Percentiles rank a stretch among this genome's conserved stretches.
These are phyloP conservation scores for Hanseniaspora vineae DNA, from an alignment of 805 yeast genomes.

Conservation along the genomic window DNA sequence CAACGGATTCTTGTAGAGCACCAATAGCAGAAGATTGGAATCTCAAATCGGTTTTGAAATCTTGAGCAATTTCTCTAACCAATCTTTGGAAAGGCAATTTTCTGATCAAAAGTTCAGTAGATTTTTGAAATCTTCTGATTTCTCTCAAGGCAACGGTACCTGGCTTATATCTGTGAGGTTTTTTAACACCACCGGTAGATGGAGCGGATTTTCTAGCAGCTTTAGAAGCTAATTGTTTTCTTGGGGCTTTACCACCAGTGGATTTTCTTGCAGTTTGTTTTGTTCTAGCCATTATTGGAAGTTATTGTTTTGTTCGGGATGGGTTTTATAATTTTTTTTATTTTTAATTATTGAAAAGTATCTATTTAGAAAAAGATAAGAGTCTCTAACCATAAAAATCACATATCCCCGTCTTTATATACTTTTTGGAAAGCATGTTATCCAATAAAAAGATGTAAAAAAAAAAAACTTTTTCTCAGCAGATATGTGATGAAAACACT, in stretches of 20 bases:
- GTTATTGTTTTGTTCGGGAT: constrained; percentile 1
- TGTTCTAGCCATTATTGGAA: constrained; percentile 67
- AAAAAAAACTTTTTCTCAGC: no score
- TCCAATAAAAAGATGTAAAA: no score
- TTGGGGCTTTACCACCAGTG: constrained; percentile 93
- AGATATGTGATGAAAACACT: no score
- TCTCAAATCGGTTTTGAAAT: constrained; percentile 84
- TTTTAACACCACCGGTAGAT: constrained; percentile 85
- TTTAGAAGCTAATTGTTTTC: constrained; percentile 84
- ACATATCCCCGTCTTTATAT: no score
- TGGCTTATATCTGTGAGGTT: constrained; percentile 94
- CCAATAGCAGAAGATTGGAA: constrained; percentile 96
- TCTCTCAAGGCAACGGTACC: constrained; percentile 96
- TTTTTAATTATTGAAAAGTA: not conserved
- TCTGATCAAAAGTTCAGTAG: constrained; percentile 89
- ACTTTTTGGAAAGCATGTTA: no score
- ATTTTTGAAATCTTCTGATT: constrained; percentile 94
- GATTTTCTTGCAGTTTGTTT: constrained; percentile 92
- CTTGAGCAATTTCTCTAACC: constrained; percentile 92
- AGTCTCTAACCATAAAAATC: no score
- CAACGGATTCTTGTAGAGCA: constrained; percentile 97
- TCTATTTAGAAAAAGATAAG: no score
- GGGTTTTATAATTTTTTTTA: constrained; percentile 2
- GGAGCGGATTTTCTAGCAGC: constrained; percentile 92
- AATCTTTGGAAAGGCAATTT: constrained; percentile 96